These are phyloP conservation scores for Ramalina intermedia DNA, from an alignment of 495 filamentous ascomycete species.

Conservation along the genomic window DNA sequence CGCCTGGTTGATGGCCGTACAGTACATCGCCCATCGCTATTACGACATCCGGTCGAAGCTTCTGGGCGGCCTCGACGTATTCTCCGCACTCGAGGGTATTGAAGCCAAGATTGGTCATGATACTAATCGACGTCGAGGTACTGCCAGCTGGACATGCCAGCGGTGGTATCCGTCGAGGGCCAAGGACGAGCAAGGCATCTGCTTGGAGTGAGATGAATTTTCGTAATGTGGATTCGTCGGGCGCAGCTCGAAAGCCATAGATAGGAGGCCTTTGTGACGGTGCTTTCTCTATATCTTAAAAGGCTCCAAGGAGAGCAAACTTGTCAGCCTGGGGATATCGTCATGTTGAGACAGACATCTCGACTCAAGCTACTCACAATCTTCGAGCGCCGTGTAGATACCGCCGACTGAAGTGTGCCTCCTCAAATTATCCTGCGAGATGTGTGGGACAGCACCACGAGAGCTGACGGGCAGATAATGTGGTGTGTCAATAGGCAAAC, in stretches of 20 bases:
- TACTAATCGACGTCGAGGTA: constrained; percentile 52
- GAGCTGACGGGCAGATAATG: constrained; percentile 68
- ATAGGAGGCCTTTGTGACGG: constrained; percentile 37
- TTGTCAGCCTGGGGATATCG: constrained; percentile 13
- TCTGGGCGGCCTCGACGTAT: constrained; percentile 47
- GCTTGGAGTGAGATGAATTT: constrained; percentile 52
- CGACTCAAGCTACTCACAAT: constrained; percentile 50
- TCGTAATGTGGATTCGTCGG: constrained; percentile 42
- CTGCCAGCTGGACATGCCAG: constrained; percentile 60
- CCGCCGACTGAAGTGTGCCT: constrained; percentile 50
- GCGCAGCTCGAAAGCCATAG: constrained; percentile 27
- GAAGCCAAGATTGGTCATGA: constrained; percentile 78
- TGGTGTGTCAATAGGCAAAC: constrained; percentile 57
- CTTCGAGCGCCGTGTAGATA: constrained; percentile 75
- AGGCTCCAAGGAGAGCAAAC: constrained; percentile 23
- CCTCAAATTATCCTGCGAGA: constrained; percentile 69
- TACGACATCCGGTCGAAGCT: constrained; percentile 64
- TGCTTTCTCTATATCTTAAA: constrained; percentile 62
- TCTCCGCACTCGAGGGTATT: constrained; percentile 47
- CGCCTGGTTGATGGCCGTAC: constrained; percentile 39
- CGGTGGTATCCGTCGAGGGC: constrained; percentile 60
- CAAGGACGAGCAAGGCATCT: constrained; percentile 55
- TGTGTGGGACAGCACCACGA: constrained; percentile 69
- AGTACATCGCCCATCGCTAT: constrained; percentile 68
- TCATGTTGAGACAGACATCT: not conserved